Evolutionary conservation across 164 flowering plant species (phyloP).

Genomic region (Santalum album): DNA sequence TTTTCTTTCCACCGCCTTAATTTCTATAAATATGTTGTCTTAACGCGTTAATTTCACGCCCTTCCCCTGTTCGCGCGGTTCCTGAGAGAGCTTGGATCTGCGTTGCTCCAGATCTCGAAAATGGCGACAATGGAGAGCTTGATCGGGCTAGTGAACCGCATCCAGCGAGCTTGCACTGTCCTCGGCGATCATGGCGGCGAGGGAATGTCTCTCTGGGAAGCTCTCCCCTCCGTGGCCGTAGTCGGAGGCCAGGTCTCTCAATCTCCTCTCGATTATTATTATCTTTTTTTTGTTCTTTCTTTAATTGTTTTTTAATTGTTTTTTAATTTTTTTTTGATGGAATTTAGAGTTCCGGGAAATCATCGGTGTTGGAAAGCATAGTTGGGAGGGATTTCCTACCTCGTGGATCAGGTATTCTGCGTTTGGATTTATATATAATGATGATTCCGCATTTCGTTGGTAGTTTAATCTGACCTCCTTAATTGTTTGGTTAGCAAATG

Average conservation of each 20-base stretch:
- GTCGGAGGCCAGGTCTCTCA: conserved; percentile 99
- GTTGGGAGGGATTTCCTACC: conserved; percentile 98
- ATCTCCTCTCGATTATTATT: conserved; percentile 1
- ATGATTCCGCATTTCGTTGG: too few species aligned
- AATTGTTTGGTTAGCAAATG: too few species aligned
- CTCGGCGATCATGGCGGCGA: conserved; percentile 97
- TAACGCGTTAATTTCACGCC: too few species aligned
- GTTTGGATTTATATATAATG: too few species aligned
- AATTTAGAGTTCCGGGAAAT: conserved; percentile 91
- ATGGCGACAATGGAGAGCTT: conserved; percentile 95
- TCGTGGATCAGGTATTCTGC: conserved; percentile 87
- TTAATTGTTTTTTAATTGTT: conserved; percentile 5
- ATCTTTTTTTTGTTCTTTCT: background rate
- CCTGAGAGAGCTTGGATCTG: too few species aligned
- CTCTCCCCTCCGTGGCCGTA: conserved; percentile 96
- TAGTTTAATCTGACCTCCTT: too few species aligned
- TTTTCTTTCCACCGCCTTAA: too few species aligned
- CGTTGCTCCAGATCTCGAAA: conserved; percentile 1
- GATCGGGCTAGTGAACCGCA: conserved; percentile 88
- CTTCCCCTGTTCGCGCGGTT: too few species aligned
- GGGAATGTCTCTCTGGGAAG: conserved; percentile 98
- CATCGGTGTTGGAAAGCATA: conserved; percentile 91
- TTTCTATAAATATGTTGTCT: too few species aligned
- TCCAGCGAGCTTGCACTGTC: conserved; percentile 93
- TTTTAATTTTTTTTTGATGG: too few species aligned